These are phyloP conservation scores for Sporisorium scitamineum DNA, from an alignment of 1,284 basidiomycete genomes.

Conservation along the genomic window DNA sequence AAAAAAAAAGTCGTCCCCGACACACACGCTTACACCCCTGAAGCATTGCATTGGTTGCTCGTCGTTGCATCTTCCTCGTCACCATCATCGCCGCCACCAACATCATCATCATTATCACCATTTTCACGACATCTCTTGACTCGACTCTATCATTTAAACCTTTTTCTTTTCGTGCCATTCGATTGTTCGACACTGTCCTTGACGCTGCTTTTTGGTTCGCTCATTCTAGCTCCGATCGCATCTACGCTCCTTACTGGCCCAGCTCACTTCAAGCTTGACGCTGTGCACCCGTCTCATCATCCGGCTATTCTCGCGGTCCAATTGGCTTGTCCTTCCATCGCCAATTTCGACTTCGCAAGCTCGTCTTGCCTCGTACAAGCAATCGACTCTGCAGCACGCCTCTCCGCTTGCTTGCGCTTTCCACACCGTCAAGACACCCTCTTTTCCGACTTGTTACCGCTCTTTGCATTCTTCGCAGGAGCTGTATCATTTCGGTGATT, in stretches of 20 bases:
- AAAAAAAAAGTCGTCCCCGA: background rate
- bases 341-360: background rate
- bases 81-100: slow-evolving; percentile 1
- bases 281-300: background rate
- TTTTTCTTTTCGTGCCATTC: background rate
- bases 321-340: background rate
- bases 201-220: background rate
- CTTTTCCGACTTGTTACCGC: background rate
- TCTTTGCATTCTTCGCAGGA: background rate
- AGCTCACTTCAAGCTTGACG: background rate
- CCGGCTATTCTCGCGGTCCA: background rate
- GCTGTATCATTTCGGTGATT: background rate
- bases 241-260: slow-evolving; percentile 6
- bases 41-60: background rate
- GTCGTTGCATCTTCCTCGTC: slow-evolving; percentile 13
- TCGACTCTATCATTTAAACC: background rate
- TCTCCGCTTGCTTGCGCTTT: background rate
- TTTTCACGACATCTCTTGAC: background rate
- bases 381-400: background rate
- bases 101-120: slow-evolving; percentile 17
- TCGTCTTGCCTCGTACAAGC: background rate
- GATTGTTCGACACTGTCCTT: slow-evolving; percentile 10
- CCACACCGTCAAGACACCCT: background rate
- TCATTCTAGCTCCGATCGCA: background rate
- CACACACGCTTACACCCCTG: background rate